Conservation (phyloP, 2,329 filamentous ascomycete genomes). For the Calonectria leucothoes region DNA sequence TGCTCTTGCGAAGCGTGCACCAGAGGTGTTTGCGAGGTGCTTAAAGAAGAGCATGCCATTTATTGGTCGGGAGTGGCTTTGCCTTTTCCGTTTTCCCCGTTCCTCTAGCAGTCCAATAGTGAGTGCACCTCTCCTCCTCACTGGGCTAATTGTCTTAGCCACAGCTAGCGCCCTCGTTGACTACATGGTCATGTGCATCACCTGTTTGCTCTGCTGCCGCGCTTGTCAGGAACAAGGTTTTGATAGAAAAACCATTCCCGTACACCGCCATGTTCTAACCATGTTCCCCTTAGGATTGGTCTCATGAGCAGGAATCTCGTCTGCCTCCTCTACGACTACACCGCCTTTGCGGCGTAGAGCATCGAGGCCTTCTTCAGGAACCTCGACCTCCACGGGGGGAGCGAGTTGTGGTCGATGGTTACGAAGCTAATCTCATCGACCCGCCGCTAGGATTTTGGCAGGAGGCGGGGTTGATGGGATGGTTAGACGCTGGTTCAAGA, state of each 20-base stretch:
- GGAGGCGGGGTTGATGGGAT: constrained; percentile 52
- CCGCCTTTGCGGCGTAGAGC: constrained; percentile 58
- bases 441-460: constrained; percentile 65
- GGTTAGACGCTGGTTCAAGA: background rate
- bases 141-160: constrained; percentile 65
- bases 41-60: constrained; percentile 70
- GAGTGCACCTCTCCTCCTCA: constrained; percentile 60
- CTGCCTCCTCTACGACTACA: constrained; percentile 60
- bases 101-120: constrained; percentile 59
- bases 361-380: constrained; percentile 59
- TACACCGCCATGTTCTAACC: constrained; percentile 69
- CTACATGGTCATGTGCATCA: constrained; percentile 64
- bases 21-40: constrained; percentile 64
- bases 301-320: constrained; percentile 47
- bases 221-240: constrained; percentile 63
- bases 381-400: constrained; percentile 33
- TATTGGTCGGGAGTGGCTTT: constrained; percentile 65
- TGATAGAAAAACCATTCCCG: constrained; percentile 61
- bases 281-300: constrained; percentile 58
- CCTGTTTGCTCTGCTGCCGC: constrained; percentile 59
- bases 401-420: constrained; percentile 21
- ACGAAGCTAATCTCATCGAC: constrained; percentile 53
- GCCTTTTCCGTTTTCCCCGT: constrained; percentile 61
- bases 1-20: constrained; percentile 58
- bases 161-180: constrained; percentile 69